Conservation (phyloP, 306 rosid genomes). For the Cyclanthera cordifolia region DNA sequence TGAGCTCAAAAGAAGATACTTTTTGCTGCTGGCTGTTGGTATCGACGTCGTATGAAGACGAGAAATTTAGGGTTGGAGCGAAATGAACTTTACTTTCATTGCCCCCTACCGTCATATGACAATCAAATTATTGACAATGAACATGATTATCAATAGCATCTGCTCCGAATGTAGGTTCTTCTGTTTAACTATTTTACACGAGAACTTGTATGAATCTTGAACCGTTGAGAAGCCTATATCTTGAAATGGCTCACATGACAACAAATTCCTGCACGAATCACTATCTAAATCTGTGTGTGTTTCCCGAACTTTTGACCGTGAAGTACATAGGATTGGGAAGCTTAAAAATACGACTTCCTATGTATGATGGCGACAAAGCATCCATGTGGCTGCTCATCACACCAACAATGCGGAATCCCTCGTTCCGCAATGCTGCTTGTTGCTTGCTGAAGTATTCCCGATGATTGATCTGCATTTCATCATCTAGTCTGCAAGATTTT, state of each 20-base stretch:
- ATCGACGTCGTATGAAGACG: not conserved
- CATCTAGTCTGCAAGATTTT: slow-evolving; percentile 44
- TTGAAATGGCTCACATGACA: not conserved
- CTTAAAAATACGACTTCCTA: slow-evolving; percentile 34
- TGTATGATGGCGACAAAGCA: slow-evolving; percentile 27
- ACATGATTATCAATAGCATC: not conserved
- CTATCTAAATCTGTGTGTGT: slow-evolving; percentile 10
- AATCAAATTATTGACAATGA: not conserved
- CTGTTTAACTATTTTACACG: not conserved
- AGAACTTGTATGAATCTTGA: not conserved
- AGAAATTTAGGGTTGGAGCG: not conserved
- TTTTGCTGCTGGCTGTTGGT: not conserved
- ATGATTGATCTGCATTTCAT: slow-evolving; percentile 31
- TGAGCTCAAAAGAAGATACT: not conserved
- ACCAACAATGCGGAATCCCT: slow-evolving; percentile 38
- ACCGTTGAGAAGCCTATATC: not conserved
- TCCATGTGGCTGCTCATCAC: slow-evolving; percentile 51
- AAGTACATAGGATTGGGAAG: slow-evolving; percentile 43
- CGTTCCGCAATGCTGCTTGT: slow-evolving; percentile 29
- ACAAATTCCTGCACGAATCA: not conserved
- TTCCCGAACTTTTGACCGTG: slow-evolving; percentile 20
- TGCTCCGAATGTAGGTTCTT: not conserved
- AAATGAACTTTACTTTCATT: not conserved
- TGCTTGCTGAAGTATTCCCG: slow-evolving; percentile 33
- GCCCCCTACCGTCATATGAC: not conserved